These are phyloP conservation scores for Oleoguttula mirabilis DNA, from an alignment of 495 filamentous ascomycete species.

Conservation along the genomic window DNA sequence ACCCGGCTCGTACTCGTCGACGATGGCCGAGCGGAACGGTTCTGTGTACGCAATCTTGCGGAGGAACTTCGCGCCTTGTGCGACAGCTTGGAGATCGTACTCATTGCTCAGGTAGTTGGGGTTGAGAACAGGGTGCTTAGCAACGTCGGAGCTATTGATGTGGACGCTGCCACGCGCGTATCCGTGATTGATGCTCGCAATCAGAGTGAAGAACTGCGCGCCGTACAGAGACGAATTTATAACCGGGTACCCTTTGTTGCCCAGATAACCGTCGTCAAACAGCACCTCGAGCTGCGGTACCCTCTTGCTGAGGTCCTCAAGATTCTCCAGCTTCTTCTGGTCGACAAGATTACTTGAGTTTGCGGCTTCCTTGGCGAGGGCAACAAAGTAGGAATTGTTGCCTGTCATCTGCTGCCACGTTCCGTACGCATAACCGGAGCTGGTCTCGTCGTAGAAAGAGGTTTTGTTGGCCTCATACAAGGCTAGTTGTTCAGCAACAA, in stretches of 20 bases:
- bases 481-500: constrained; percentile 10
- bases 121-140: constrained; percentile 5
- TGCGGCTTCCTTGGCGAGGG: constrained; percentile 6
- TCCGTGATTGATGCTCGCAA: constrained; percentile 15
- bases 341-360: constrained; percentile 5
- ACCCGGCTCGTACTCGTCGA: constrained; percentile 13
- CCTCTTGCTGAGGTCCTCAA: background rate
- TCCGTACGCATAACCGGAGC: constrained; percentile 16
- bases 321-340: constrained; percentile 12
- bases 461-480: constrained; percentile 5
- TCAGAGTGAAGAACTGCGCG: constrained; percentile 15
- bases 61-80: constrained; percentile 9
- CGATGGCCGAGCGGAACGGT: constrained; percentile 1
- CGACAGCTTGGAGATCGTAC: constrained; percentile 11
- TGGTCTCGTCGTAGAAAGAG: constrained; percentile 20
- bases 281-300: constrained; percentile 22
- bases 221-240: constrained; percentile 7
- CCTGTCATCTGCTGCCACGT: constrained; percentile 13
- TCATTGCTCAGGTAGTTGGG: constrained; percentile 14
- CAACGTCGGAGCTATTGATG: constrained; percentile 9
- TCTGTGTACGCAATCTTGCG: constrained; percentile 11
- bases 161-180: constrained; percentile 16
- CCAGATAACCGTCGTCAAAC: constrained; percentile 21
- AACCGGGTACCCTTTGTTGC: constrained; percentile 17
- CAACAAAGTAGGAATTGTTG: constrained; percentile 1